Evolutionary conservation across 2,329 filamentous ascomycete species (phyloP), one percentile per base, ranked within the genome.

Genomic region (Claviceps cyperi): DNA sequence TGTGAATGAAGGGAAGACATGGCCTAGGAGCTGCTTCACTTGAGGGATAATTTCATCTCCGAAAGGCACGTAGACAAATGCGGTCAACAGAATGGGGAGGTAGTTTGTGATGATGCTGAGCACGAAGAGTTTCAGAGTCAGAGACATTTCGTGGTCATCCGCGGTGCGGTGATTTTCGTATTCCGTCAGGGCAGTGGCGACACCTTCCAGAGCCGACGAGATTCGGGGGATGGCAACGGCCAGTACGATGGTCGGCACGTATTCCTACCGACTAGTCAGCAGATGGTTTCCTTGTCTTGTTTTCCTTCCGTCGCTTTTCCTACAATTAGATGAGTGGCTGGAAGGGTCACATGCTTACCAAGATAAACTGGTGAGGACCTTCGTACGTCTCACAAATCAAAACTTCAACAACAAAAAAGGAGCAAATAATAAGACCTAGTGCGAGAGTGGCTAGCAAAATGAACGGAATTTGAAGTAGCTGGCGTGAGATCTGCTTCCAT

Each of bases 51-150:
- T 76, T 17, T 77, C 64, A 43, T 74, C 74, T 28, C 83, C 84
- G 54, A 87, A 86, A 0, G 85, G 85, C 1, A 90, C 81, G 59
- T 90, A 90, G 48, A 90, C 76, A 58, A 89, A 90, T 0, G 85
- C 84, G 0, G 84, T 89, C 6, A 90, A 69, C 54, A 88, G 75
- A 44, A 86, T 83, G 0, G 83, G 83, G 1, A 88, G 72, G 60
- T 89, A 90, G 4, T 85, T 84, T 13, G 84, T 87, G 64, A 89
- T 86, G 68, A 88, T 86, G 69, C 84, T 86, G 60, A 90, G 75
- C 36, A 86, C 73, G 52, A 89, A 88, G 7, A 84, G 76, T 70
- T 89, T 89, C 54, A 83, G 77, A 0, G 82, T 85, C 55, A 85
- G 71, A 0, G 83, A 81, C 53, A 79, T 75, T 53, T 87, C 80